Conservation (phyloP, 1,139 yeast species). For the Sugiyamaella pinicola region DNA sequence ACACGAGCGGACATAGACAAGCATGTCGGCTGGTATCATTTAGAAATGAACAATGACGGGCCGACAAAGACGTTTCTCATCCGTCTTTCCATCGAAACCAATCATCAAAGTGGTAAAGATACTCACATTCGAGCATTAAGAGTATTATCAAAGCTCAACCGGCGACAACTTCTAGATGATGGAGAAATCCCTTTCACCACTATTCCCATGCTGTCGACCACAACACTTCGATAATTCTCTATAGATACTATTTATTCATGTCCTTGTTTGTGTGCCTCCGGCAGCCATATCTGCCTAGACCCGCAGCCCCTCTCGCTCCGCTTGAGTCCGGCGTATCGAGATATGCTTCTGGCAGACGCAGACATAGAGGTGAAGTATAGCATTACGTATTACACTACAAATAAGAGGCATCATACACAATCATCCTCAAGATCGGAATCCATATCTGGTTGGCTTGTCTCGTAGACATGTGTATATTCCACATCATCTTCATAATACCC, state of each 20-base stretch:
- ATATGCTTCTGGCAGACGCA: too few species aligned
- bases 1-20: constrained; percentile 64
- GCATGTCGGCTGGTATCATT: constrained; percentile 86
- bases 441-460: background rate
- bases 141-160: constrained; percentile 47
- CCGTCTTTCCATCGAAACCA: constrained; percentile 68
- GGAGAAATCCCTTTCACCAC: constrained; percentile 40
- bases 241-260: background rate
- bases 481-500: constrained; percentile 16
- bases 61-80: constrained; percentile 73
- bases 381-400: background rate
- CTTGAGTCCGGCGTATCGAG: too few species aligned
- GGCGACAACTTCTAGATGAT: constrained; percentile 21
- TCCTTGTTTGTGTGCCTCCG: too few species aligned
- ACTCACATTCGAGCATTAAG: constrained; percentile 81
- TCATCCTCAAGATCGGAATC: constrained; percentile 8
- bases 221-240: constrained; percentile 39
- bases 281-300: too few species aligned
- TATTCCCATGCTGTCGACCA: constrained; percentile 40
- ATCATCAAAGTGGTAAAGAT: constrained; percentile 96
- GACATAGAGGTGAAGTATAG: too few species aligned
- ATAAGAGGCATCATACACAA: constrained; percentile 1
- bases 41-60: constrained; percentile 58
- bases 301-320: too few species aligned
- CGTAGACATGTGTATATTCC: constrained; percentile 8